These are phyloP conservation scores for Fusarium pilosicola DNA, from an alignment of 2,329 filamentous ascomycete species.

Conservation along the genomic window DNA sequence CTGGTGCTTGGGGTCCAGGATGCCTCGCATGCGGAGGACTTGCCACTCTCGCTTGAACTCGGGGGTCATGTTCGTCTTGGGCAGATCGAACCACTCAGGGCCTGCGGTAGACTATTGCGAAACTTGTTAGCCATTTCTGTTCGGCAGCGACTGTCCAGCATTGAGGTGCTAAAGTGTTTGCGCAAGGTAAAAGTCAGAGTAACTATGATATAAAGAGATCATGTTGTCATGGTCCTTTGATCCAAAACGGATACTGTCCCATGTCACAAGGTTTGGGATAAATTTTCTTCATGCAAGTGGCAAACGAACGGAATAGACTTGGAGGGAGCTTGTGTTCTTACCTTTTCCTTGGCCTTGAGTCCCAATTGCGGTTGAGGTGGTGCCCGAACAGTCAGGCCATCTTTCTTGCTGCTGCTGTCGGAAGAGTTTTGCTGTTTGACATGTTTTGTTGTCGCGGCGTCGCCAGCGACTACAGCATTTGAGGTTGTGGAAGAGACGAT, in stretches of 20 bases:
- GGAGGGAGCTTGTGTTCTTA: constrained; percentile 25
- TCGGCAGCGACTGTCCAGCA: neutral
- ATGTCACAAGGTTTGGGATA: constrained; percentile 51
- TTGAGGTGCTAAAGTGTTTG: constrained; percentile 9
- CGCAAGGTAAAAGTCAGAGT: constrained; percentile 66
- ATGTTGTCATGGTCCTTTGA: constrained; percentile 67
- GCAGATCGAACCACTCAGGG: constrained; percentile 86
- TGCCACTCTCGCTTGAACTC: constrained; percentile 91
- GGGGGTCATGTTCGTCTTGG: constrained; percentile 83
- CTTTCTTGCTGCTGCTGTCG: constrained; percentile 37
- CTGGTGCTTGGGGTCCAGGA: constrained; percentile 92
- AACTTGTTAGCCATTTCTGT: constrained; percentile 31
- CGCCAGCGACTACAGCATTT: constrained; percentile 28
- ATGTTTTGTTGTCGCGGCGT: constrained; percentile 19
- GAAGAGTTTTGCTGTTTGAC: constrained; percentile 32
- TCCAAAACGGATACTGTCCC: constrained; percentile 55
- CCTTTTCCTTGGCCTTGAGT: constrained; percentile 43
- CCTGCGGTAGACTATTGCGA: constrained; percentile 70
- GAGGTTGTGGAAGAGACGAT: constrained; percentile 15
- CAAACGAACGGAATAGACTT: neutral
- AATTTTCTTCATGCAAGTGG: constrained; percentile 54
- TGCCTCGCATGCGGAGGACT: constrained; percentile 86
- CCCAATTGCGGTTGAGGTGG: constrained; percentile 36
- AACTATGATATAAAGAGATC: constrained; percentile 73
- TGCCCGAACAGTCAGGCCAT: constrained; percentile 42